Evolutionary conservation across 2,329 filamentous ascomycete genomes (phyloP).

Genomic region (Alternaria gansuensis): DNA sequence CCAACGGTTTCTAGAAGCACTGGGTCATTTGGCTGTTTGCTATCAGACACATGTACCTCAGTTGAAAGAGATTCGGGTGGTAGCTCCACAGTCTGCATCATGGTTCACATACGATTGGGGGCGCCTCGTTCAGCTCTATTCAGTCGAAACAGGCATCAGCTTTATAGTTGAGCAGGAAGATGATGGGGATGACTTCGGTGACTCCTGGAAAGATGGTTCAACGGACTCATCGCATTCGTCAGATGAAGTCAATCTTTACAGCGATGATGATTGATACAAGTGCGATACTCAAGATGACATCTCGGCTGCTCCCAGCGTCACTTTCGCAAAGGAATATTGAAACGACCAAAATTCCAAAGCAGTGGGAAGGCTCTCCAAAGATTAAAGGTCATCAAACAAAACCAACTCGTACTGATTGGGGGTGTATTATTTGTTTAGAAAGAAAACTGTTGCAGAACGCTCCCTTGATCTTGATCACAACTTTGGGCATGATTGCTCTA

Average conservation of each 20-base stretch:
- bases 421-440: too few species aligned
- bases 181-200: slow-evolving; percentile 6
- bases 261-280: slow-evolving; percentile 9
- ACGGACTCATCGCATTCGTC: slow-evolving; percentile 24
- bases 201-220: slow-evolving; percentile 15
- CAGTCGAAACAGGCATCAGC: slow-evolving; percentile 11
- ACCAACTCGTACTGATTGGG: too few species aligned
- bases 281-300: background rate
- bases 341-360: background rate
- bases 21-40: slow-evolving; percentile 26
- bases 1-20: slow-evolving; percentile 16
- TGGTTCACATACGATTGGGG: slow-evolving; percentile 26
- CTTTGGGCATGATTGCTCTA: too few species aligned
- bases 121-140: slow-evolving; percentile 17
- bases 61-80: slow-evolving; percentile 21
- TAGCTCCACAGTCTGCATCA: slow-evolving; percentile 3
- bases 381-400: too few species aligned
- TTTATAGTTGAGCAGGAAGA: slow-evolving; percentile 18
- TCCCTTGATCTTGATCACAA: too few species aligned
- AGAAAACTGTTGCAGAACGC: too few species aligned
- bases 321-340: background rate
- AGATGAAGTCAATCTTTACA: slow-evolving; percentile 29
- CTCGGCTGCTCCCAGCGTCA: background rate
- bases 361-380: background rate
- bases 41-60: slow-evolving; percentile 17